Evolutionary conservation across 1,139 yeast species (phyloP), one percentile per base, ranked within the genome.

Genomic region (Wickerhamomyces sp.): DNA sequence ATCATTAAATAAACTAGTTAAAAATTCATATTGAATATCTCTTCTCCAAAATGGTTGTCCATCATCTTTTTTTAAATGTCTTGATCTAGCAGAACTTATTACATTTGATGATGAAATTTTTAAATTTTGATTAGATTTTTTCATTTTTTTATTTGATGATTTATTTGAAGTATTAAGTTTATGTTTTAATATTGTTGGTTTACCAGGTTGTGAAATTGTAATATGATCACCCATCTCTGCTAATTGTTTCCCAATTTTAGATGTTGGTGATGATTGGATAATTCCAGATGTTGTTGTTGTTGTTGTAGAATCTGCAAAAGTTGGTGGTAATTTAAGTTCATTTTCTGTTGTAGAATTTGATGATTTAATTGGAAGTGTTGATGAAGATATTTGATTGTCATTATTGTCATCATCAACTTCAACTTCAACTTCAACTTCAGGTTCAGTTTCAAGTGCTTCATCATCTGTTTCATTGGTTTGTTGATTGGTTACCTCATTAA

Each of bases 31-130:
- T 62, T 91, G 97, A 47, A 93, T 84, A 59, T 93, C 98, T 49
- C 71, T 77, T 43, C 98, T 73, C 85, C 95, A 86, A 51, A 91
- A 80, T 15, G 96, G 95, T 57, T 87, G 95, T 6, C 98, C 97
- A 60, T 93, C 98, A 15, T 81, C 75, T 61, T 91, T 91, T 64
- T 91, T 93, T 56, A 93, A 68, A 62, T 87, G 95, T 41, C 86
- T 73, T 27, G 78, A 67, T 45, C 78, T 71, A 11, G 79, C 60
- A 2, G 61, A 55, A 31, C 50, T 49, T 11, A 49, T n/a, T 7
- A 40, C 45, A 5, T n/a, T 27, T 23, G 10, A 50, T 45, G n/a
- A 44, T 45, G n/a, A 41, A 47, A n/a, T 48, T 51, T 13, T 48
- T 7, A 30, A 10, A 4, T 18, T 7, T 7, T 18, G 26, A 29